phyloP scores from a whole-genome alignment of 495 filamentous ascomycete genomes.

The Cercophora newfieldiana region DNA sequence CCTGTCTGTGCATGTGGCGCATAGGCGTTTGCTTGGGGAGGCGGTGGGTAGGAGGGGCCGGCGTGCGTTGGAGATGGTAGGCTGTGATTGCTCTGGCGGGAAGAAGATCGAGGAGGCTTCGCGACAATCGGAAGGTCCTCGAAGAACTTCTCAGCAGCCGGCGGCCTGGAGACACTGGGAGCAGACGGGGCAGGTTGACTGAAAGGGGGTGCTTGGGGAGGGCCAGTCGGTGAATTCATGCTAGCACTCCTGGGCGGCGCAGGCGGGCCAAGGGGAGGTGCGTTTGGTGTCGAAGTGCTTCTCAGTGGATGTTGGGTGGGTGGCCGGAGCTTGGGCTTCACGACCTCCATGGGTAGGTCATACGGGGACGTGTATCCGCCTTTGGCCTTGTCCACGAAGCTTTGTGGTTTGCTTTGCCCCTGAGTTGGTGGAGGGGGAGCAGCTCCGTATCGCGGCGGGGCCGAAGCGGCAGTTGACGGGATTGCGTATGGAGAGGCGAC shows the following conservation, averaged over 20 bases:
- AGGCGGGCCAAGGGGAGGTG: constrained; percentile 44
- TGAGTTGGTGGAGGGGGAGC: constrained; percentile 40
- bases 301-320: constrained; percentile 45
- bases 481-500: constrained; percentile 35
- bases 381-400: constrained; percentile 85
- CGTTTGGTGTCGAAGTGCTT: constrained; percentile 33
- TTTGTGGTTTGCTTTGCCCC: constrained; percentile 61
- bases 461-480: constrained; percentile 43
- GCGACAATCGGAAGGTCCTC: constrained; percentile 77
- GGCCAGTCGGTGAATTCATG: constrained; percentile 45
- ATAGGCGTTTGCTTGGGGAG: background rate
- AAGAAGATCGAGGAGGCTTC: constrained; percentile 53
- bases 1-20: constrained; percentile 23
- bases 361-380: constrained; percentile 92
- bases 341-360: constrained; percentile 87
- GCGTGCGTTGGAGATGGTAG: constrained; percentile 41
- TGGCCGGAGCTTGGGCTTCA: constrained; percentile 62
- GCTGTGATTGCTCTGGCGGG: constrained; percentile 39
- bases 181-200: constrained; percentile 36
- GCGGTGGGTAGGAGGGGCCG: constrained; percentile 33
- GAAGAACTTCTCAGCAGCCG: constrained; percentile 65
- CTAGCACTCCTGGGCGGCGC: constrained; percentile 64
- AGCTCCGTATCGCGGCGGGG: constrained; percentile 45
- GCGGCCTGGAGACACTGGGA: constrained; percentile 27
- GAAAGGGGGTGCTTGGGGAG: constrained; percentile 31